phyloP scores from a whole-genome alignment of 495 filamentous ascomycete genomes.

The Xylaria intraflava region DNA sequence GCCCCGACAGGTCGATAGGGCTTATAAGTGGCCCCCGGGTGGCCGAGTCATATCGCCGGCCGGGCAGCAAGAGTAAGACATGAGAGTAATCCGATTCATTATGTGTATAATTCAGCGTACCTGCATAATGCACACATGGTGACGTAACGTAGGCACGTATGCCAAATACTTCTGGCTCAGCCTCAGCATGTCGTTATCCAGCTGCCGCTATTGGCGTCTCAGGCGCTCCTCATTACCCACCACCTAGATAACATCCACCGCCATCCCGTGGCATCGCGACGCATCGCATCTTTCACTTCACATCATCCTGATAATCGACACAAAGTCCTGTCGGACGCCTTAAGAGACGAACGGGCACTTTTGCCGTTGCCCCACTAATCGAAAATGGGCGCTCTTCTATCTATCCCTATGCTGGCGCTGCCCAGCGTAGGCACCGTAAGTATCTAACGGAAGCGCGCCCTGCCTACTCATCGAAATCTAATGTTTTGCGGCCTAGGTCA shows the following conservation, averaged over 20 bases:
- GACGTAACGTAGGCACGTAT: no score
- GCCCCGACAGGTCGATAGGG: no score
- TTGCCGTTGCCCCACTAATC: neutral
- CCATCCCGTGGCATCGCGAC: neutral
- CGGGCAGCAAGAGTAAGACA: no score
- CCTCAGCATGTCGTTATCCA: no score
- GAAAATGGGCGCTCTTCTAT: conserved; percentile 82
- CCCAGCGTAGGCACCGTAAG: conserved; percentile 81
- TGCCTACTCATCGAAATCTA: neutral
- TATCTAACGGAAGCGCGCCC: conserved; percentile 12
- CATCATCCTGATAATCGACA: neutral
- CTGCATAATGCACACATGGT: no score
- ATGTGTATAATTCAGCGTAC: no score
- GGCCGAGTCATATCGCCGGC: no score
- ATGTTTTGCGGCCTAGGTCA: conserved; percentile 45
- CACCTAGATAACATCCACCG: neutral
- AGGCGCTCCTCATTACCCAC: no score
- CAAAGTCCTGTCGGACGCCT: neutral
- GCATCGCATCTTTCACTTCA: neutral
- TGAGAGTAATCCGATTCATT: no score
- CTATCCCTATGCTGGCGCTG: conserved; percentile 78
- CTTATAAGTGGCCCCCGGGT: no score
- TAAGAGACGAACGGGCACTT: neutral
- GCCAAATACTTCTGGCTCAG: no score
- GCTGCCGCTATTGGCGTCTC: no score